Base-by-base conservation (phyloP, 1,139 yeast species). In the Yamadazyma blattariae region DNA sequence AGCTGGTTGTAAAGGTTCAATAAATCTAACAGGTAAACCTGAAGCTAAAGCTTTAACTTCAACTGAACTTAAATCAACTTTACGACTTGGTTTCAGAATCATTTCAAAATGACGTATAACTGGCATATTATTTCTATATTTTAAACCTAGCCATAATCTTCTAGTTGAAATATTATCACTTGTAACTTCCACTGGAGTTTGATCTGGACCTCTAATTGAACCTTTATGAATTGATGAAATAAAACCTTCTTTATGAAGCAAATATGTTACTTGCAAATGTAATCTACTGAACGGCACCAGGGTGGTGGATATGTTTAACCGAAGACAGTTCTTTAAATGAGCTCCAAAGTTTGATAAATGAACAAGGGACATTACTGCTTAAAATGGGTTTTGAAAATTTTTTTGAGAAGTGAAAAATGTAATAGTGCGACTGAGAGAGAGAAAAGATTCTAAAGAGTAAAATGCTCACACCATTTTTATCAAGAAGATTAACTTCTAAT, bases 221-320 rank as follows among this genome's bases (percentile, higher is more conserved):
- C 98, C 99, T 50, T 87, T 76, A 56, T 86, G 95, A 35, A 94
- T 74, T 8, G 89, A 77, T 2, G 89, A 76, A 35, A 94, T 69
- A 58, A 90, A 88, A 2, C 99, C 99, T 61, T 90, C 95, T 47
- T 82, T 84, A 64, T 92, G 87, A 33, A 92, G 74, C 27, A 90
- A 92, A 37, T 86, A 68, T 10, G 95, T 87, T 34, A 92, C 74
- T 52, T 85, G 88, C 42, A 94, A 70, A 56, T 90, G 95, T 48
- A 88, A 68, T 51, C 85, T 81, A 19, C 90, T 77, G 67, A 83
- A 86, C 16, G 97, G 97, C 16, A 92, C 76, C 11, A 92, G 77
- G 0, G 97, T 88, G 40, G 82, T 61, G 20, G 94, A 73, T 33
- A 81, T 65, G 53, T 78, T 77, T 30, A 87, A 92, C 56, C 86